phyloP scores from a whole-genome alignment of 2,329 filamentous ascomycete species.

The Exophiala sp. region DNA sequence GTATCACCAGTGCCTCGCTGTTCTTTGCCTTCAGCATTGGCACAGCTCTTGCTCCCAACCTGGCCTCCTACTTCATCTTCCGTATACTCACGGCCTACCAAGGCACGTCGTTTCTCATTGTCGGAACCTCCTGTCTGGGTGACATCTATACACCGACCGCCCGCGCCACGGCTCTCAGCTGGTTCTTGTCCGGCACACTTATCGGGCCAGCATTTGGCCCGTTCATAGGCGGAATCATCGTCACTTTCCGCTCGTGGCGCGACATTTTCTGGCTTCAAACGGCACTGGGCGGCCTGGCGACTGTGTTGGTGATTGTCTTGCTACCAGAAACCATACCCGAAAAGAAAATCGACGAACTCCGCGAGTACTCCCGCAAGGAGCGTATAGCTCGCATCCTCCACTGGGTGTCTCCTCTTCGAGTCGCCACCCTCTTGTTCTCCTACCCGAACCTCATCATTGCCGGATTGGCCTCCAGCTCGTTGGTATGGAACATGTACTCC shows the following conservation, averaged over 20 bases:
- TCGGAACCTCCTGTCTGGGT: constrained; percentile 64
- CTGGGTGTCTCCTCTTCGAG: constrained; percentile 61
- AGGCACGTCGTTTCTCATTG: constrained; percentile 66
- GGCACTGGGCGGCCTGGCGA: constrained; percentile 57
- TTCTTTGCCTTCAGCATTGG: constrained; percentile 67
- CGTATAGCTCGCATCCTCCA: constrained; percentile 48
- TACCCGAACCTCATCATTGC: constrained; percentile 64
- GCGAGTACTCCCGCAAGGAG: constrained; percentile 48
- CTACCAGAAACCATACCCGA: constrained; percentile 68
- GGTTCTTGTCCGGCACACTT: constrained; percentile 65
- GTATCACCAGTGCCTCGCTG: constrained; percentile 54
- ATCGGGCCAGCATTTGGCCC: constrained; percentile 64
- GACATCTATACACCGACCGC: constrained; percentile 62
- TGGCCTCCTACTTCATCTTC: constrained; percentile 67
- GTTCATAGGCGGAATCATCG: constrained; percentile 69
- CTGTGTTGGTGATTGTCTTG: constrained; percentile 57
- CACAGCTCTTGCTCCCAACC: constrained; percentile 64
- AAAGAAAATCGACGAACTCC: constrained; percentile 57
- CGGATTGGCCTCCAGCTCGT: constrained; percentile 53
- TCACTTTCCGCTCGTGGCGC: constrained; percentile 67
- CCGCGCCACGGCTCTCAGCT: constrained; percentile 65
- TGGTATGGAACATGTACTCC: constrained; percentile 72
- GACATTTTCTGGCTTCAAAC: constrained; percentile 73
- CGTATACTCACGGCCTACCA: constrained; percentile 68
- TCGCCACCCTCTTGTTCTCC: constrained; percentile 56